Evolutionary conservation across 306 rosid species (phyloP).

Genomic region (Sindora glabra): DNA sequence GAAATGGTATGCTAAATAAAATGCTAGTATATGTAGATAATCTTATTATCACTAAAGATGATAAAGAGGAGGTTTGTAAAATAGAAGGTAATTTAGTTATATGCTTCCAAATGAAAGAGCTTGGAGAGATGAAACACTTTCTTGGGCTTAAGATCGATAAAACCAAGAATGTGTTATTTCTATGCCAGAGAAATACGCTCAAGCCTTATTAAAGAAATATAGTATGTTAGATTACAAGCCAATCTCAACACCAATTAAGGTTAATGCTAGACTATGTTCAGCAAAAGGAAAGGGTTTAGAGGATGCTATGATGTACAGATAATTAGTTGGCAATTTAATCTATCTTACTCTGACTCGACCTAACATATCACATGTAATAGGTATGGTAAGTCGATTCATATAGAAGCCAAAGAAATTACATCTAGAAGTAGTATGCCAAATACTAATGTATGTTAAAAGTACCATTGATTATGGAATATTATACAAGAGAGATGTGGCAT

Average conservation of each 20-base stretch:
- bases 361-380: neutral
- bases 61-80: neutral
- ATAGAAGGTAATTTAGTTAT: neutral
- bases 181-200: neutral
- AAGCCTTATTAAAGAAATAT: neutral
- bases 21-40: neutral
- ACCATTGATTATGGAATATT: neutral
- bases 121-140: neutral
- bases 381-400: neutral
- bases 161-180: neutral
- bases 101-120: neutral
- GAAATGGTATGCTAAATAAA: neutral
- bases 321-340: neutral
- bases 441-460: neutral
- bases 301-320: neutral
- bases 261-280: neutral
- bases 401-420: neutral
- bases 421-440: neutral
- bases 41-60: neutral
- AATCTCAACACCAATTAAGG: neutral
- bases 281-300: neutral
- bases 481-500: neutral
- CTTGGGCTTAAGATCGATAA: neutral
- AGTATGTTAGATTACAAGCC: neutral
- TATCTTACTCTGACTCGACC: neutral